phyloP scores from a whole-genome alignment of 2,329 filamentous ascomycete genomes.

The Metarhizium rileyi region DNA sequence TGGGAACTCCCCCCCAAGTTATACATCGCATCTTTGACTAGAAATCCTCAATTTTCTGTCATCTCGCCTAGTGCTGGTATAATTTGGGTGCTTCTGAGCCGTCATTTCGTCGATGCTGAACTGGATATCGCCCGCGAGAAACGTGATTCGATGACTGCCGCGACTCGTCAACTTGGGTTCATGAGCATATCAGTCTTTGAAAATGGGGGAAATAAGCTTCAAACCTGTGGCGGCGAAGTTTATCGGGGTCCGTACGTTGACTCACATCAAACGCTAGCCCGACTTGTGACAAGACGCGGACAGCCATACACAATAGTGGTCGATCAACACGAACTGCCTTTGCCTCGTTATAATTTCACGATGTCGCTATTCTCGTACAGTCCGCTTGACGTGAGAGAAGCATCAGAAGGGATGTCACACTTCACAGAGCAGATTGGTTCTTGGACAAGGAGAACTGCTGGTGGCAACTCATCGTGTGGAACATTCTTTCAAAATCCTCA shows the following conservation, averaged over 20 bases:
- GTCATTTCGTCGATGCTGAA: conserved; percentile 70
- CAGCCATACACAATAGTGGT: conserved; percentile 52
- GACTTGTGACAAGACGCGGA: conserved; percentile 39
- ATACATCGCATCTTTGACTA: conserved; percentile 45
- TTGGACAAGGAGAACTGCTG: conserved; percentile 74
- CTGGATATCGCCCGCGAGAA: conserved; percentile 43
- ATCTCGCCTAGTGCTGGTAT: conserved; percentile 46
- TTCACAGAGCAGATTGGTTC: conserved; percentile 49
- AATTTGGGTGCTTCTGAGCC: conserved; percentile 77
- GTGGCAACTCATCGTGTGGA: conserved; percentile 69
- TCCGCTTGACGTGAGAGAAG: conserved; percentile 50
- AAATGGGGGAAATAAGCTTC: conserved; percentile 59
- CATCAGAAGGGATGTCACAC: conserved; percentile 48
- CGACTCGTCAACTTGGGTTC: conserved; percentile 57
- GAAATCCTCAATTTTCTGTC: conserved; percentile 65
- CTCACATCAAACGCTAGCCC: conserved; percentile 81
- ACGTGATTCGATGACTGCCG: conserved; percentile 30
- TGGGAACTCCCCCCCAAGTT: conserved; percentile 56
- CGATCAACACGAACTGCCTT: conserved; percentile 68
- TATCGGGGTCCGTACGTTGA: conserved; percentile 83
- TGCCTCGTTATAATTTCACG: conserved; percentile 72
- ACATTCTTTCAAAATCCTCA: conserved; percentile 83
- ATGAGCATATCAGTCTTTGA: conserved; percentile 81
- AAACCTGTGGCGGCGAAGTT: conserved; percentile 60
- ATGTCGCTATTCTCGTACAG: conserved; percentile 69